These are phyloP conservation scores for Metschnikowia chrysomelidarum DNA, from an alignment of 805 yeast genomes.

Conservation along the genomic window DNA sequence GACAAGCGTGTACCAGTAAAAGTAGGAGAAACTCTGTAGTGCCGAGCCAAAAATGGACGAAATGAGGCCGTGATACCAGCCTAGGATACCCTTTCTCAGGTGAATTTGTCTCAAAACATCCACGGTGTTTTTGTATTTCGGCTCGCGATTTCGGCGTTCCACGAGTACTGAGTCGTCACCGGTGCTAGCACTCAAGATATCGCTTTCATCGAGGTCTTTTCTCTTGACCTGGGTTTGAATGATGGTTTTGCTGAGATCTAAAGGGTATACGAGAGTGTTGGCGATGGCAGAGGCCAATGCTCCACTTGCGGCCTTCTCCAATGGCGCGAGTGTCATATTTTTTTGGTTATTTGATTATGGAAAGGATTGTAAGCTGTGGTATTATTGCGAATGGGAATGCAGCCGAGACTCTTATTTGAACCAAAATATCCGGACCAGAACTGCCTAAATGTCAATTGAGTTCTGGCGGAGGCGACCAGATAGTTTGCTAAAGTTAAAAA, in stretches of 20 bases:
- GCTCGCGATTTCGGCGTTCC: slow-evolving; percentile 22
- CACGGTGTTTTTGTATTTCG: slow-evolving; percentile 51
- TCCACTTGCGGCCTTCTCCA: slow-evolving; percentile 80
- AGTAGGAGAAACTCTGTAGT: slow-evolving; percentile 76
- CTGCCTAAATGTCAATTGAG: no score
- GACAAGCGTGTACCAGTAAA: slow-evolving; percentile 81
- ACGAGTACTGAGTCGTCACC: slow-evolving; percentile 20
- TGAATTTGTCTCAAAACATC: slow-evolving; percentile 65
- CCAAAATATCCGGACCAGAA: no score
- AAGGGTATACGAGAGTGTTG: slow-evolving; percentile 74
- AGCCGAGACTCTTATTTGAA: no score
- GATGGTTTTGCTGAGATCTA: slow-evolving; percentile 74
- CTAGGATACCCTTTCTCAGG: slow-evolving; percentile 57
- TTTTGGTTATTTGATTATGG: no score
- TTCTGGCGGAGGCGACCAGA: no score
- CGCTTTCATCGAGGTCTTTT: slow-evolving; percentile 12
- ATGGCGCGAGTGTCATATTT: slow-evolving; percentile 44
- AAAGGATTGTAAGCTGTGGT: no score
- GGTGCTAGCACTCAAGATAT: slow-evolving; percentile 13
- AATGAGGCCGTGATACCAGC: slow-evolving; percentile 70
- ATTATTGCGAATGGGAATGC: no score
- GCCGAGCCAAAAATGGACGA: slow-evolving; percentile 71
- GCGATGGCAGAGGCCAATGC: slow-evolving; percentile 81
- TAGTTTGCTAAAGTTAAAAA: no score
- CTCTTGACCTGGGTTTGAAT: slow-evolving; percentile 65